Percentiles rank a stretch among this genome's conserved stretches.
phyloP scores from a whole-genome alignment of 495 filamentous ascomycete species.

The Tuber aestivum region DNA sequence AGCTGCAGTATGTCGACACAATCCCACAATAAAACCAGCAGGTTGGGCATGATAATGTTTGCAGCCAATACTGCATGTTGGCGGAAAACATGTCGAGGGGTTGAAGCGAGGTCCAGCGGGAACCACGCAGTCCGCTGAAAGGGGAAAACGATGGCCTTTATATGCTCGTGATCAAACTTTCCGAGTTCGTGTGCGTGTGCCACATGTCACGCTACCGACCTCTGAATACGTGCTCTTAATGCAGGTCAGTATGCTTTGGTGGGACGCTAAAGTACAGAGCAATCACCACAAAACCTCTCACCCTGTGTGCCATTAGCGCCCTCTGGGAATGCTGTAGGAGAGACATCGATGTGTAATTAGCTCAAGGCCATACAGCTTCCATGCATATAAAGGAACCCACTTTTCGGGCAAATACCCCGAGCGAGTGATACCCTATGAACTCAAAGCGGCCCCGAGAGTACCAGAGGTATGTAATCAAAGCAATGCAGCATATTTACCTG shows the following conservation, averaged over 20 bases:
- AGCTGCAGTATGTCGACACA: not conserved
- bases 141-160: not conserved
- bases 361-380: not conserved
- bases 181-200: not conserved
- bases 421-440: not conserved
- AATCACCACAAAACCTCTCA: not conserved
- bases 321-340: not conserved
- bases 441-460: not conserved
- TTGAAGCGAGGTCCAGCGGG: not conserved
- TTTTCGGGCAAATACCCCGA: not conserved
- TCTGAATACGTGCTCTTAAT: not conserved
- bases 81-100: not conserved
- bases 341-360: not conserved
- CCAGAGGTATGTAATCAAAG: not conserved
- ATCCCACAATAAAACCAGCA: not conserved
- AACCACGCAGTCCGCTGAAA: not conserved
- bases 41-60: not conserved
- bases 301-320: not conserved
- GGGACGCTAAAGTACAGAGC: not conserved
- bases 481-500: not conserved
- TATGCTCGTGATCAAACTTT: not conserved
- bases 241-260: not conserved
- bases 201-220: not conserved
- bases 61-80: not conserved
- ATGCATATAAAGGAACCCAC: not conserved